Conservation (phyloP, 2,329 filamentous ascomycete genomes). For the Neonectria sp. region DNA sequence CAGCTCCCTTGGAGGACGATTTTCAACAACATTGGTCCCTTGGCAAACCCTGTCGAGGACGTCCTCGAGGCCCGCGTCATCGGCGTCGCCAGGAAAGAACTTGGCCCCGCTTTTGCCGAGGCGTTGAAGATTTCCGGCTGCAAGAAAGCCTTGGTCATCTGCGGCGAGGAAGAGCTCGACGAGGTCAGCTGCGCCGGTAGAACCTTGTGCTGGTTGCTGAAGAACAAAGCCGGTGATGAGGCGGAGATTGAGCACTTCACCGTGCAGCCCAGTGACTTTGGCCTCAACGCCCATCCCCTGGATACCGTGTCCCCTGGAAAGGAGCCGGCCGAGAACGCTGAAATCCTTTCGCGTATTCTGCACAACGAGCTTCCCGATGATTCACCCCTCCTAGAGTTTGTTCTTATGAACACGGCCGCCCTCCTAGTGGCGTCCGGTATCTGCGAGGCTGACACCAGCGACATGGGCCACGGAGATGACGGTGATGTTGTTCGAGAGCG, state of each 20-base stretch:
- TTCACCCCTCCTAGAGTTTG: conserved; percentile 92
- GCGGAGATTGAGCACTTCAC: conserved; percentile 82
- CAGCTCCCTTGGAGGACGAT: conserved; percentile 96
- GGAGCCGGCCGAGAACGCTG: conserved; percentile 88
- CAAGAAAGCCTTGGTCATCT: conserved; percentile 90
- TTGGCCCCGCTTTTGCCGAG: conserved; percentile 91
- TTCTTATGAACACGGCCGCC: conserved; percentile 93
- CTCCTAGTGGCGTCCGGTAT: conserved; percentile 89
- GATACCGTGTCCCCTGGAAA: conserved; percentile 86
- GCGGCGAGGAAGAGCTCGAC: conserved; percentile 94
- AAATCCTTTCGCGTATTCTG: conserved; percentile 84
- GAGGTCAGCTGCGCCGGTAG: conserved; percentile 93
- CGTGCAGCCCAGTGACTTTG: conserved; percentile 89
- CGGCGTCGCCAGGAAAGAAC: conserved; percentile 90
- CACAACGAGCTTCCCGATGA: conserved; percentile 79
- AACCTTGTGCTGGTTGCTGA: conserved; percentile 90
- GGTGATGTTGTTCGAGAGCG: conserved; percentile 85
- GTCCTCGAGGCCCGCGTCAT: conserved; percentile 90
- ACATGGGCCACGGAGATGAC: conserved; percentile 86
- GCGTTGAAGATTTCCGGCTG: conserved; percentile 83
- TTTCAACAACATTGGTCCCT: conserved; percentile 95
- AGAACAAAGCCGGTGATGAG: conserved; percentile 59
- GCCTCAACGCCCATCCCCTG: conserved; percentile 81
- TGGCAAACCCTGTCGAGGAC: conserved; percentile 91
- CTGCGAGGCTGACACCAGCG: conserved; percentile 85